Evolutionary conservation across 352 stramenopile species (phyloP).

Genomic region (Phytopythium oedochilum): DNA sequence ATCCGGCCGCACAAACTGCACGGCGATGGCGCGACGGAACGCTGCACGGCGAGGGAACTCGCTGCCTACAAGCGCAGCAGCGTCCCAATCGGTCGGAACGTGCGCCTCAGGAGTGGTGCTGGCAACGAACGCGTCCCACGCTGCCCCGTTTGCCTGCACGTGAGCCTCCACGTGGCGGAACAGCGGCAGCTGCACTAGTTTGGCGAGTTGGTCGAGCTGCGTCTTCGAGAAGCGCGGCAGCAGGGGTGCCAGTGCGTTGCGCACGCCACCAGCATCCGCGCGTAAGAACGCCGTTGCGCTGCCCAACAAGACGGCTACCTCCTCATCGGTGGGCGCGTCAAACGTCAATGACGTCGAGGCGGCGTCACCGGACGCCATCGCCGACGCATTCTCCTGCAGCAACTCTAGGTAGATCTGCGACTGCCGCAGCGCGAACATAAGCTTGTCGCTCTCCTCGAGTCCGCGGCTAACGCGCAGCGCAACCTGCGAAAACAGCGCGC

Average conservation of each 20-base stretch:
- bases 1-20: slow-evolving; percentile 88
- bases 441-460: slow-evolving; percentile 95
- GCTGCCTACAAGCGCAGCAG: slow-evolving; percentile 19
- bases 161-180: slow-evolving; percentile 81
- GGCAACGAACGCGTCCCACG: slow-evolving; percentile 84
- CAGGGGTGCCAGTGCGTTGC: slow-evolving; percentile 42
- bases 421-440: slow-evolving; percentile 97
- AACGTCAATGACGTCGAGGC: slow-evolving; percentile 23
- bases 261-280: slow-evolving; percentile 25
- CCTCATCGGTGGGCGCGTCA: slow-evolving; percentile 65
- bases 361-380: slow-evolving; percentile 21
- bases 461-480: slow-evolving; percentile 91
- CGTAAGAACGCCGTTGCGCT: slow-evolving; percentile 45
- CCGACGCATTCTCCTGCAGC: slow-evolving; percentile 43
- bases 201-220: slow-evolving; percentile 85
- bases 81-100: slow-evolving; percentile 66
- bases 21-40: slow-evolving; percentile 80
- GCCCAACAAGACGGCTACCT: slow-evolving; percentile 69
- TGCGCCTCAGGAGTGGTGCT: slow-evolving; percentile 65
- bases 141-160: slow-evolving; percentile 45
- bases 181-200: slow-evolving; percentile 62
- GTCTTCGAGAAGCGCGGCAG: slow-evolving; percentile 51
- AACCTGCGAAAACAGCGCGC: slow-evolving; percentile 90
- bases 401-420: slow-evolving; percentile 90
- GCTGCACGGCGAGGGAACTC: slow-evolving; percentile 49